Conservation (phyloP, 2,329 filamentous ascomycete species). For the Monilinia fructigena region DNA sequence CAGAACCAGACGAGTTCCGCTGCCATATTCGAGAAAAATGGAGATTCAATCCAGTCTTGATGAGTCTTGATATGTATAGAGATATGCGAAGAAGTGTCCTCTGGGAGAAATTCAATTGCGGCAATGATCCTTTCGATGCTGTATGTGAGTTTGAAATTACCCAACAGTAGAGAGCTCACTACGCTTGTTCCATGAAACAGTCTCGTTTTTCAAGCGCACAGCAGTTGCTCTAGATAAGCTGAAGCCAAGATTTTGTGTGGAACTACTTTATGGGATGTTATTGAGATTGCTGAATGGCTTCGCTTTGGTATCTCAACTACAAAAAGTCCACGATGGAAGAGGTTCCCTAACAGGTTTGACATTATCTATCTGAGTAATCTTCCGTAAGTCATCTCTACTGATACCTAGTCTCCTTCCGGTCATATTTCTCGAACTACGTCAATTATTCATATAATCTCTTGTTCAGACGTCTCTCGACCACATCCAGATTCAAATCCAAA, state of each 20-base stretch:
- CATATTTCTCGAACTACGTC: not conserved
- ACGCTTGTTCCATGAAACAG: conserved; percentile 26
- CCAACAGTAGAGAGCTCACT: conserved; percentile 5
- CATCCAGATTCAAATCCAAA: not conserved
- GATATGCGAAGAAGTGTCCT: not conserved
- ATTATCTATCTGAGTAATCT: conserved; percentile 29
- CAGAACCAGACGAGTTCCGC: not conserved
- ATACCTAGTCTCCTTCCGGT: not conserved
- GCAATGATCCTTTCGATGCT: conserved; percentile 25
- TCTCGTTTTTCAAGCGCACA: conserved; percentile 24
- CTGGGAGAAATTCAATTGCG: conserved; percentile 13
- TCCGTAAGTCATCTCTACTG: conserved; percentile 22
- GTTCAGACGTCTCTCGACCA: not conserved
- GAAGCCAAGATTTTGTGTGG: conserved; percentile 24
- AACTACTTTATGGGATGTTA: conserved; percentile 28
- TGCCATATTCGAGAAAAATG: not conserved
- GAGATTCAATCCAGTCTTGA: conserved; percentile 9
- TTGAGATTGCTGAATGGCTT: conserved; percentile 26
- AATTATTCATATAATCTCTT: not conserved
- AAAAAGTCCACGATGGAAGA: conserved; percentile 3
- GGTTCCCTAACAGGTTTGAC: conserved; percentile 26
- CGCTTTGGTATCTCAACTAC: conserved; percentile 17
- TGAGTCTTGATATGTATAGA: not conserved
- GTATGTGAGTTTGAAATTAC: conserved; percentile 12
- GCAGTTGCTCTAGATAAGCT: conserved; percentile 25